Evolutionary conservation across 2,329 filamentous ascomycete species (phyloP).

Genomic region (Neocucurbitaria cava): DNA sequence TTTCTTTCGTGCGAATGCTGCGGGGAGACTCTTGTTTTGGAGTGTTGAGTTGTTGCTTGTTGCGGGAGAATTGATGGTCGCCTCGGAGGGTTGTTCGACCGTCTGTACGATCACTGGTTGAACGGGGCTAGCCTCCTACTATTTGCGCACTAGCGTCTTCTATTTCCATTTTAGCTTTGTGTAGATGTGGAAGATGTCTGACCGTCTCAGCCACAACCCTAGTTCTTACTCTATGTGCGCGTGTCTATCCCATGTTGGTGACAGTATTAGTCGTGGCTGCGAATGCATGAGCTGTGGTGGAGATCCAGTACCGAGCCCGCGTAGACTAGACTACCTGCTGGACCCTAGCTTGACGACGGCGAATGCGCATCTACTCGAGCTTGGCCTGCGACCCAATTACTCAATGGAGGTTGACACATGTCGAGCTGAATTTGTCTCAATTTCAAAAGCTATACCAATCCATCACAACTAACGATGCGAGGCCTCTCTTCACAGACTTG

Average conservation of each 20-base stretch:
- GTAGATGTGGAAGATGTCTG: no score
- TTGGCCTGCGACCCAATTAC: background rate
- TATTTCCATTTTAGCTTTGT: background rate
- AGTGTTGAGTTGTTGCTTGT: background rate
- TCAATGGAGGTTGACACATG: background rate
- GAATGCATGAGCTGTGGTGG: background rate
- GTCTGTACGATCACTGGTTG: background rate
- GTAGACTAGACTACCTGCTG: background rate
- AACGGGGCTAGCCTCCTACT: background rate
- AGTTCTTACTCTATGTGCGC: background rate
- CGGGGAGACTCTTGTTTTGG: conserved; percentile 1
- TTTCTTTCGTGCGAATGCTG: background rate
- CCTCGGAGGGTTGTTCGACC: background rate
- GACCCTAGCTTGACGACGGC: background rate
- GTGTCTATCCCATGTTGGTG: background rate
- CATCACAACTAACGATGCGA: background rate
- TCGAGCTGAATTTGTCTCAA: background rate
- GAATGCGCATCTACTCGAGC: background rate
- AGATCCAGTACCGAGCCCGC: background rate
- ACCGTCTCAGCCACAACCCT: background rate
- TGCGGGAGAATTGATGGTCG: background rate
- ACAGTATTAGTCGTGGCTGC: background rate
- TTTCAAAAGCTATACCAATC: background rate
- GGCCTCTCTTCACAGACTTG: background rate
- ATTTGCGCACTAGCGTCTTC: no score